These are phyloP conservation scores for Rhododendron vialii DNA, from an alignment of 148 eudicot species.

Conservation along the genomic window DNA sequence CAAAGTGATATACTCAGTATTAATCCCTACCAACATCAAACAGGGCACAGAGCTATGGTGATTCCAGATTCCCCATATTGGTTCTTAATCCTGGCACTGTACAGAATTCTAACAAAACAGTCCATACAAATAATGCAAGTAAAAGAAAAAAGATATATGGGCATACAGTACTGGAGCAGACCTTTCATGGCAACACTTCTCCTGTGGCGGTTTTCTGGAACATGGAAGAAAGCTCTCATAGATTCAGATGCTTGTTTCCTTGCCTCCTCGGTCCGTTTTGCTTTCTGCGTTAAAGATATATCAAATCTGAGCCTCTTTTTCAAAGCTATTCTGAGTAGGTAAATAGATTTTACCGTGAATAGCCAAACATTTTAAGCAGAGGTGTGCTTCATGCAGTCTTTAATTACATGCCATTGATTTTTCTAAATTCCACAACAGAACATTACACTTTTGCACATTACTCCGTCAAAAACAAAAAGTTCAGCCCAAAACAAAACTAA, in stretches of 20 bases:
- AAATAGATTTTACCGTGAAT: background rate
- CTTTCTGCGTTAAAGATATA: constrained; percentile 37
- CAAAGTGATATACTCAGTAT: background rate
- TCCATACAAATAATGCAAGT: too few relatives aligned
- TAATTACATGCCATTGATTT: background rate
- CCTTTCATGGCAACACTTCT: constrained; percentile 94
- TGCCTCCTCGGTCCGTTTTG: constrained; percentile 69
- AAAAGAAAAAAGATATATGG: background rate
- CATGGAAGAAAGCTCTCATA: constrained; percentile 70
- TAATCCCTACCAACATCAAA: background rate
- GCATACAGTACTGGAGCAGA: constrained; percentile 12
- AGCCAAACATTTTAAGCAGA: background rate
- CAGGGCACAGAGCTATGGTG: background rate
- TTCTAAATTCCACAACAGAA: background rate
- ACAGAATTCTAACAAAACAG: background rate
- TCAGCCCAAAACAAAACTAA: background rate
- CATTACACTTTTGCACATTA: background rate
- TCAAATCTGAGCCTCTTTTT: background rate
- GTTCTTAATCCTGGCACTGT: background rate
- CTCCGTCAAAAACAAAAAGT: background rate
- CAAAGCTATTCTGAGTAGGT: background rate
- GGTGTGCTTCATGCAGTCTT: background rate
- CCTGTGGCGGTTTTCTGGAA: constrained; percentile 86
- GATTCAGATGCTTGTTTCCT: constrained; percentile 82
- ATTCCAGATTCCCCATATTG: background rate